Evolutionary conservation across 352 stramenopile genomes (phyloP).

Genomic region (Globisporangium viniferum): DNA sequence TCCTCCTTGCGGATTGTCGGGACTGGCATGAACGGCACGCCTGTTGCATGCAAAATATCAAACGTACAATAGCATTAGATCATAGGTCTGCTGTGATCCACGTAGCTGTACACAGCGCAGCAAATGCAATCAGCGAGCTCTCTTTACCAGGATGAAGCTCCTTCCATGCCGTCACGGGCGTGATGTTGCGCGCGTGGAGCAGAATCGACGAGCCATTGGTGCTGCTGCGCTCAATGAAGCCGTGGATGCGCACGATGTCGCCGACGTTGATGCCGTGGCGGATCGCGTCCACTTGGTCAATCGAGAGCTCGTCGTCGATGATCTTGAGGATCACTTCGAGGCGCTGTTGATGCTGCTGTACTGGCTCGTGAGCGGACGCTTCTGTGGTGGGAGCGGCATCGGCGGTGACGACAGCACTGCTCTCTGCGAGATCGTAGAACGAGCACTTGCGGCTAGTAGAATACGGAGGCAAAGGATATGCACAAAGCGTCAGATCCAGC

Average conservation of each 20-base stretch:
- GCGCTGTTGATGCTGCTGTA: constrained; percentile 25
- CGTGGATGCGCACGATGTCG: constrained; percentile 59
- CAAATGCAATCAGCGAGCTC: neutral
- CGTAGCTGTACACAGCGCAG: neutral
- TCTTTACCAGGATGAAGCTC: constrained; percentile 36
- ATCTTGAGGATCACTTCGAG: constrained; percentile 82
- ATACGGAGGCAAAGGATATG: neutral
- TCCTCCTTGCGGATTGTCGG: constrained; percentile 34
- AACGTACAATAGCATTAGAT: neutral
- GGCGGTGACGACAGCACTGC: neutral
- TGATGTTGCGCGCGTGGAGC: constrained; percentile 44
- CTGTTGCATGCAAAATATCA: neutral
- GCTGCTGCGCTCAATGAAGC: constrained; percentile 52
- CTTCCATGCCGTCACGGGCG: constrained; percentile 44
- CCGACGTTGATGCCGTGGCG: constrained; percentile 60
- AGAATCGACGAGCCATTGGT: constrained; percentile 19
- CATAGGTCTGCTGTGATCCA: neutral
- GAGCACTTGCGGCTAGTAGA: constrained; percentile 54
- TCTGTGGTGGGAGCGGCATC: neutral
- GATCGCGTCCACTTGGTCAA: constrained; percentile 61
- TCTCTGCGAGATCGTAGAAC: constrained; percentile 66
- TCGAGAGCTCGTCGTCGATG: constrained; percentile 57
- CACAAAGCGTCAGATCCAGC: neutral
- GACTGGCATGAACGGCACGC: constrained; percentile 53
- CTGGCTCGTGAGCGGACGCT: neutral